These are phyloP conservation scores for Populus deltoides DNA, from an alignment of 345 rosid species.

Conservation along the genomic window DNA sequence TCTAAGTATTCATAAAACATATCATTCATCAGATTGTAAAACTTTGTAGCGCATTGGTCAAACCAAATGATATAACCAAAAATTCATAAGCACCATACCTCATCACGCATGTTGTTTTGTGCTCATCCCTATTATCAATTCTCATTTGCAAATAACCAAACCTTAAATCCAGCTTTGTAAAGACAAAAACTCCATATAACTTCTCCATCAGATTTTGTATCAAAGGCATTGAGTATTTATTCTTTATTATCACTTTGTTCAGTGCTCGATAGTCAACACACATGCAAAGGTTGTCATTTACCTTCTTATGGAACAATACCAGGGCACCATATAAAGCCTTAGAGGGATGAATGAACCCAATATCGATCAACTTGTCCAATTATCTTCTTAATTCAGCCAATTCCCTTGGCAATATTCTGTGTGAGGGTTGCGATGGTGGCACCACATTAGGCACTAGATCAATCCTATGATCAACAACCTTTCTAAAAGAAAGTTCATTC, in stretches of 20 bases:
- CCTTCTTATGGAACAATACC: neutral
- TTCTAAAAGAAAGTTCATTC: too few relatives aligned
- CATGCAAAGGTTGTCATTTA: neutral
- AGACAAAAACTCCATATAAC: neutral
- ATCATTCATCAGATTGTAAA: too few relatives aligned
- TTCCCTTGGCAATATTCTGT: rapidly evolving
- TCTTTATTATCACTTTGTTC: neutral
- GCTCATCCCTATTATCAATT: neutral
- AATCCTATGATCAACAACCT: too few relatives aligned
- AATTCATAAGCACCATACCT: neutral
- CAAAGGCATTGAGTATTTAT: neutral
- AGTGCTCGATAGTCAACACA: neutral
- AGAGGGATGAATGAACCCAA: neutral
- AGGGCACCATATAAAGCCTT: neutral
- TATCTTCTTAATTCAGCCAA: neutral
- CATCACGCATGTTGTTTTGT: neutral
- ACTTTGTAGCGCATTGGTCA: too few relatives aligned
- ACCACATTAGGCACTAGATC: too few relatives aligned
- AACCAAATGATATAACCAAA: neutral
- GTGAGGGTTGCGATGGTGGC: too few relatives aligned
- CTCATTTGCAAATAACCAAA: neutral
- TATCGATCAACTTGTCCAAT: neutral
- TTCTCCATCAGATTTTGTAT: neutral
- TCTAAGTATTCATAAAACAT: too few relatives aligned
- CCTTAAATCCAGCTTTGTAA: neutral